Evolutionary conservation across 164 flowering plant species (phyloP).

Genomic region (Chimonanthus praecox): DNA sequence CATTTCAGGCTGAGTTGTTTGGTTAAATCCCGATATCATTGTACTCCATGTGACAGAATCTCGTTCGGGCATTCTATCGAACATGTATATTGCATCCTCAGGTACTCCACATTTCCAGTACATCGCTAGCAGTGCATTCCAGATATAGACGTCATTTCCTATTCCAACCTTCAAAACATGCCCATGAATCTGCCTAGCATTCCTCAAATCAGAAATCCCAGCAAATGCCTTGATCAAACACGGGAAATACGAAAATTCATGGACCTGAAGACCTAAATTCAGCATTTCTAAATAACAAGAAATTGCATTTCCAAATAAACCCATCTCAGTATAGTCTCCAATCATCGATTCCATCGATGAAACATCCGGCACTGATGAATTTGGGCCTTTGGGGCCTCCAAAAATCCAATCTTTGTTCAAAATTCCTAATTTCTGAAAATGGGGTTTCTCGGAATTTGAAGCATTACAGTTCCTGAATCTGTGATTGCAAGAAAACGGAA

Average conservation of each 20-base stretch:
- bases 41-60: constrained; percentile 43
- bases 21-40: constrained; percentile 35
- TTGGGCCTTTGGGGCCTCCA: not conserved
- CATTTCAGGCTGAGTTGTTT: constrained; percentile 11
- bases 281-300: constrained; percentile 25
- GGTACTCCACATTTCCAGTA: constrained; percentile 32
- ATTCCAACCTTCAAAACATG: constrained; percentile 32
- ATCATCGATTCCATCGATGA: constrained; percentile 4
- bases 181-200: constrained; percentile 35
- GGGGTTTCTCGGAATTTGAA: not conserved
- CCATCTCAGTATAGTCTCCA: constrained; percentile 21
- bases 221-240: constrained; percentile 48
- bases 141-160: constrained; percentile 23
- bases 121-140: constrained; percentile 29
- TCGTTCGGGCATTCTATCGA: constrained; percentile 30
- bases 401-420: not conserved
- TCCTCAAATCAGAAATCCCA: constrained; percentile 22
- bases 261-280: constrained; percentile 19
- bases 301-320: constrained; percentile 29
- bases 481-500: not conserved
- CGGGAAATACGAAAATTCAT: constrained; percentile 30
- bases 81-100: constrained; percentile 27
- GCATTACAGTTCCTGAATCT: not conserved
- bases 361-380: not conserved
- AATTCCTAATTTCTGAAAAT: not conserved